A percentile compares a stretch with the other conserved stretches of the same genome.
Conservation (phyloP, 2,329 filamentous ascomycete genomes). For the Thelonectria rubi region DNA sequence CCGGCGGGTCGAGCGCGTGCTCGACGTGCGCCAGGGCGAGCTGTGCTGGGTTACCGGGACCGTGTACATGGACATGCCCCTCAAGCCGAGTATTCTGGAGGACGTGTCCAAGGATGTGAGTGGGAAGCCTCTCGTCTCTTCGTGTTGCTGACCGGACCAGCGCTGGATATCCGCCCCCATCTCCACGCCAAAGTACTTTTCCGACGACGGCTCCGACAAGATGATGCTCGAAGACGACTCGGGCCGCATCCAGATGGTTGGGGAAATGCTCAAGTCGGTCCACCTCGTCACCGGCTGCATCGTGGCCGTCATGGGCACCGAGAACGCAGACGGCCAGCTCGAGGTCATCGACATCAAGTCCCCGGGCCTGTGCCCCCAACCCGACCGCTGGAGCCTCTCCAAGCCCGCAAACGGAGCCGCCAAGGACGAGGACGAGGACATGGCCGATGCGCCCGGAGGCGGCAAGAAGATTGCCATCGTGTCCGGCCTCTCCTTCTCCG, state of each 20-base stretch:
- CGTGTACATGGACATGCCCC: constrained; percentile 94
- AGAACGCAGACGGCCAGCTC: constrained; percentile 91
- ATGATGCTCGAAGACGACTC: constrained; percentile 97
- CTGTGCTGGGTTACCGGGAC: constrained; percentile 96
- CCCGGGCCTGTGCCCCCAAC: constrained; percentile 85
- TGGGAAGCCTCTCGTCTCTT: no score
- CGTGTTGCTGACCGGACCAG: constrained; percentile 52
- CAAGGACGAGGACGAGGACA: constrained; percentile 61
- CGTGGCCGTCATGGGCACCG: constrained; percentile 92
- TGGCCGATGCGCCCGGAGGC: constrained; percentile 58
- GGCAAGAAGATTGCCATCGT: constrained; percentile 82
- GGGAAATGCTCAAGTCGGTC: constrained; percentile 71
- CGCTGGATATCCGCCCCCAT: constrained; percentile 90
- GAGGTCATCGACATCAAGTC: constrained; percentile 91
- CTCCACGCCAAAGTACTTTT: constrained; percentile 78
- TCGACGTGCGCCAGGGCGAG: constrained; percentile 95
- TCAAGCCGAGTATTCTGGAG: constrained; percentile 96
- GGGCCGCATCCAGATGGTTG: constrained; percentile 82
- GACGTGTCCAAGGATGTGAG: constrained; percentile 91
- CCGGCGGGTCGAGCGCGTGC: constrained; percentile 81
- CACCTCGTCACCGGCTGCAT: constrained; percentile 92
- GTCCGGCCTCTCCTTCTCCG: constrained; percentile 86
- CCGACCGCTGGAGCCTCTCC: constrained; percentile 78
- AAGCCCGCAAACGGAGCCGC: constrained; percentile 52
- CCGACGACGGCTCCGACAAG: constrained; percentile 66